Conservation (phyloP, 768 basidiomycete species). For the Tylopilus balloui region DNA sequence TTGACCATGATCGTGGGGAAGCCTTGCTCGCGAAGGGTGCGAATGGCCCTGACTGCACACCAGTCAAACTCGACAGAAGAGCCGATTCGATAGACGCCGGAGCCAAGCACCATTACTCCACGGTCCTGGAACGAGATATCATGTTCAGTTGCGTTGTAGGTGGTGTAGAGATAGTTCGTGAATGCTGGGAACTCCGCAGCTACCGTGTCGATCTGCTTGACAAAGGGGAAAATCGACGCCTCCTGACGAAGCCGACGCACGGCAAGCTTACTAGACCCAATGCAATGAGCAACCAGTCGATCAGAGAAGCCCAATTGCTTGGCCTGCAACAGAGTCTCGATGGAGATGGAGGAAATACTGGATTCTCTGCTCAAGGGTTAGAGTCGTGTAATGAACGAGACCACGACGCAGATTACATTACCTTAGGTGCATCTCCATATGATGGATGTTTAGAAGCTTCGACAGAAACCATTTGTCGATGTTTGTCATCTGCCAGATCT, state of each 20-base stretch:
- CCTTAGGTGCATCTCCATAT: conserved; percentile 75
- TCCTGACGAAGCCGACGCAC: conserved; percentile 89
- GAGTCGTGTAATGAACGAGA: background rate
- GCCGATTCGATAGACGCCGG: conserved; percentile 97
- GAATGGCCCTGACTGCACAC: conserved; percentile 97
- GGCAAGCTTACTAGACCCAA: conserved; percentile 90
- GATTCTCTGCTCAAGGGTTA: conserved; percentile 42
- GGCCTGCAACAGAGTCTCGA: conserved; percentile 64
- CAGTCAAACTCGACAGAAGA: conserved; percentile 99
- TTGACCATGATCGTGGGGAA: conserved; percentile 98
- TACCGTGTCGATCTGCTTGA: conserved; percentile 99
- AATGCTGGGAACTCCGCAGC: conserved; percentile 98
- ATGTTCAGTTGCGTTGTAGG: conserved; percentile 95
- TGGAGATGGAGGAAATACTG: conserved; percentile 60
- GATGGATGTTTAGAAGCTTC: conserved; percentile 77
- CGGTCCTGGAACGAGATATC: conserved; percentile 86
- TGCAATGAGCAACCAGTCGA: conserved; percentile 74
- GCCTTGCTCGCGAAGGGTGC: conserved; percentile 93
- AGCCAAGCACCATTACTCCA: conserved; percentile 96
- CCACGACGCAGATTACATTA: conserved; percentile 50
- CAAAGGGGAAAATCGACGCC: conserved; percentile 75
- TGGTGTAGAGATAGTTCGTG: conserved; percentile 98
- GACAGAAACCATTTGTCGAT: conserved; percentile 99
- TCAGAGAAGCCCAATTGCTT: conserved; percentile 98
- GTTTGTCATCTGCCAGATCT: conserved; percentile 96